Evolutionary conservation across 768 basidiomycete genomes (phyloP).

Genomic region (Coprinopsis cinerea): DNA sequence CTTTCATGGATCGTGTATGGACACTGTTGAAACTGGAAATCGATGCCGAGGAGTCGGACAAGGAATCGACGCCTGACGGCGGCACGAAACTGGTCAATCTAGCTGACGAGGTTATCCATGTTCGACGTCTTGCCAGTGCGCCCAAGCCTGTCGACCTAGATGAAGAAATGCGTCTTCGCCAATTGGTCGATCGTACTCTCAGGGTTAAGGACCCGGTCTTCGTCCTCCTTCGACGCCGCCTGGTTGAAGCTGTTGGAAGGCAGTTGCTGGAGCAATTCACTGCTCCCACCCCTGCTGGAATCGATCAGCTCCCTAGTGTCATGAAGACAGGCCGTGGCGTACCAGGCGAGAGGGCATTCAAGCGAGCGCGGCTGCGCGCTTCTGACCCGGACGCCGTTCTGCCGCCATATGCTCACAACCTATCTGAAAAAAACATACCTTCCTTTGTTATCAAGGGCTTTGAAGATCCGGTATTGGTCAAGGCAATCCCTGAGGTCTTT

Average conservation of each 20-base stretch:
- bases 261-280: neutral
- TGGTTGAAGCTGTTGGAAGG: slow-evolving; percentile 35
- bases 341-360: slow-evolving; percentile 13
- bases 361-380: slow-evolving; percentile 17
- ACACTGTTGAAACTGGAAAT: slow-evolving; percentile 56
- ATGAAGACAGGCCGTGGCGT: slow-evolving; percentile 31
- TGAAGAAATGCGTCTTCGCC: slow-evolving; percentile 49
- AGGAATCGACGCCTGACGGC: slow-evolving; percentile 16
- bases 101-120: slow-evolving; percentile 67
- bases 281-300: neutral
- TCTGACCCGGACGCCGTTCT: slow-evolving; percentile 5
- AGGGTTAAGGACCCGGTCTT: slow-evolving; percentile 62
- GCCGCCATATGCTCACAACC: slow-evolving; percentile 15
- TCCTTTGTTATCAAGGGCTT: slow-evolving; percentile 50
- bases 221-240: slow-evolving; percentile 51
- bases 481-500: slow-evolving; percentile 36
- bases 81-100: slow-evolving; percentile 59
- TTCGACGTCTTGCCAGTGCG: slow-evolving; percentile 26
- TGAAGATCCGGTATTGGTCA: slow-evolving; percentile 53
- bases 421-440: slow-evolving; percentile 10
- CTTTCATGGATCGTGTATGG: slow-evolving; percentile 60
- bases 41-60: slow-evolving; percentile 24
- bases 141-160: slow-evolving; percentile 21
- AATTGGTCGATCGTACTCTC: slow-evolving; percentile 58
- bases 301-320: slow-evolving; percentile 21